A percentile compares a stretch with the other conserved stretches of the same genome.
These are phyloP conservation scores for Verticillium isaacii DNA, from an alignment of 2,329 filamentous ascomycete genomes.

Conservation along the genomic window DNA sequence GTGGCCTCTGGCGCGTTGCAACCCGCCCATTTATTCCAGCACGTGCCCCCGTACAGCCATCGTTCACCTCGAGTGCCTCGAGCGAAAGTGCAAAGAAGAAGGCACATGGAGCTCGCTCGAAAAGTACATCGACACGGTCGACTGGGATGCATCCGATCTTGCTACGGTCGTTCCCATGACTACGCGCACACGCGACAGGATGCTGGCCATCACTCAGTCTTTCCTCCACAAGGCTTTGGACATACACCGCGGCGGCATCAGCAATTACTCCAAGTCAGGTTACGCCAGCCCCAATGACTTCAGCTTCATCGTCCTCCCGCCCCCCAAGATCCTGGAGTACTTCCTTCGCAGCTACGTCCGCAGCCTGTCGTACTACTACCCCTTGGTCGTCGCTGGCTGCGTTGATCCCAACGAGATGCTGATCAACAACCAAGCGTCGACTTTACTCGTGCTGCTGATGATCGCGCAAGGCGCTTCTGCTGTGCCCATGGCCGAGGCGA, in stretches of 20 bases:
- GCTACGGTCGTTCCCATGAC: slow-evolving; percentile 40
- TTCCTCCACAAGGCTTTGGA: slow-evolving; percentile 68
- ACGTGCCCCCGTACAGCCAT: slow-evolving; percentile 44
- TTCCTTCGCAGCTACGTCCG: slow-evolving; percentile 63
- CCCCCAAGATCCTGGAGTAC: slow-evolving; percentile 60
- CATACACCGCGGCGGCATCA: slow-evolving; percentile 52
- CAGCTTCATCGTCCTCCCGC: slow-evolving; percentile 58
- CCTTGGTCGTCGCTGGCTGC: slow-evolving; percentile 53
- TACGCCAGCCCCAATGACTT: slow-evolving; percentile 44
- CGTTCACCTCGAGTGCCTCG: slow-evolving; percentile 45
- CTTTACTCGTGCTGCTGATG: slow-evolving; percentile 64
- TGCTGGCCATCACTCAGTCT: slow-evolving; percentile 66
- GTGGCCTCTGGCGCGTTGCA: slow-evolving; percentile 49
- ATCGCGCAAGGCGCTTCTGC: slow-evolving; percentile 65
- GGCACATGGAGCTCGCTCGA: slow-evolving; percentile 41
- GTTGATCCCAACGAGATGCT: slow-evolving; percentile 62
- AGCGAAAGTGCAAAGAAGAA: slow-evolving; percentile 43
- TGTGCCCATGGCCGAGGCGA: slow-evolving; percentile 60
- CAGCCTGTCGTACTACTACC: slow-evolving; percentile 62
- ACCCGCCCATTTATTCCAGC: slow-evolving; percentile 30
- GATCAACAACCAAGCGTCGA: slow-evolving; percentile 60
- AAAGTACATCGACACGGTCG: slow-evolving; percentile 30
- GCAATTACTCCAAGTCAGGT: slow-evolving; percentile 24
- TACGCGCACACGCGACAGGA: slow-evolving; percentile 56
- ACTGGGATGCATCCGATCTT: slow-evolving; percentile 29